Evolutionary conservation across 164 flowering plant species (phyloP).

Genomic region (Piper longum): DNA sequence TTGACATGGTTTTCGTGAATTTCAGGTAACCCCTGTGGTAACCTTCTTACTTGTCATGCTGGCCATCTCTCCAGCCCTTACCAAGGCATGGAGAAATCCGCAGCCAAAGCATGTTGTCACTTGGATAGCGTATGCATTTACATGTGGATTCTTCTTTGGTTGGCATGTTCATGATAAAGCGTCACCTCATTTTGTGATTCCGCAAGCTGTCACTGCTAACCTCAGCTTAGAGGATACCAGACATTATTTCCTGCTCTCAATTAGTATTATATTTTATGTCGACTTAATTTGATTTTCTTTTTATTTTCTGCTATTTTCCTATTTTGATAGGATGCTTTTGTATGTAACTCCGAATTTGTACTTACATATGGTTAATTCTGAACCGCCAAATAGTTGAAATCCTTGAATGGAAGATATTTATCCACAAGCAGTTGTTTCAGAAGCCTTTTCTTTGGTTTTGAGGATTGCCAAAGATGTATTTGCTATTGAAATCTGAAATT

Average conservation of each 20-base stretch:
- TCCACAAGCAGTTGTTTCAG: too few species aligned
- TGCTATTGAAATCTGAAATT: too few species aligned
- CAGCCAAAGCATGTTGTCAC: conserved; percentile 44
- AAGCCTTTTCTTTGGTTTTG: too few species aligned
- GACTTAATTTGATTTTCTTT: neutral
- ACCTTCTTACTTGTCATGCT: conserved; percentile 63
- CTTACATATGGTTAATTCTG: too few species aligned
- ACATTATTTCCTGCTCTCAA: conserved; percentile 68
- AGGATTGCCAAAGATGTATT: too few species aligned
- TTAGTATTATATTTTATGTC: conserved; percentile 32
- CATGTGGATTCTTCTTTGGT: conserved; percentile 86
- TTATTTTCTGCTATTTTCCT: too few species aligned
- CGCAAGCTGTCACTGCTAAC: conserved; percentile 61
- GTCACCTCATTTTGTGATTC: conserved; percentile 86
- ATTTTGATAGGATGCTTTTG: too few species aligned
- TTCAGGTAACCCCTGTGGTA: conserved; percentile 68
- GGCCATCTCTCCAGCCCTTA: conserved; percentile 63
- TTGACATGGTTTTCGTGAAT: conserved; percentile 2
- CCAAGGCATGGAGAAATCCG: conserved; percentile 70
- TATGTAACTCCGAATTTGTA: too few species aligned
- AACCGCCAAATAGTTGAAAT: too few species aligned
- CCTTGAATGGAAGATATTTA: too few species aligned
- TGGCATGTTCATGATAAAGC: conserved; percentile 99
- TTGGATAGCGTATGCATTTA: conserved; percentile 86
- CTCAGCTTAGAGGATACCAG: conserved; percentile 59